These are phyloP conservation scores for Halenospora varia DNA, from an alignment of 495 filamentous ascomycete genomes.

Conservation along the genomic window DNA sequence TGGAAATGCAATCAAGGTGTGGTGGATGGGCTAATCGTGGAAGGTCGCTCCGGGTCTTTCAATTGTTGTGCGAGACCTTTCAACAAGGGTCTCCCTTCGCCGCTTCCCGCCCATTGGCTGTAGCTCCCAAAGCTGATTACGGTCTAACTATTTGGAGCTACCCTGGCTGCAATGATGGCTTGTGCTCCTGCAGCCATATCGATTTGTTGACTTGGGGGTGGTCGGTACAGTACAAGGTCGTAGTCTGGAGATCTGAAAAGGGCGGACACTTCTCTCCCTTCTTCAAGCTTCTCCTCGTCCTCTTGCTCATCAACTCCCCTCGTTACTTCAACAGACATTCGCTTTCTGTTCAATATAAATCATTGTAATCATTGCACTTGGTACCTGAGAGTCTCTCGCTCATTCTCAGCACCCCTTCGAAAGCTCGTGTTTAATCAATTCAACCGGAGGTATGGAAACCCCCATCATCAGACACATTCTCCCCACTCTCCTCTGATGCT, in stretches of 20 bases:
- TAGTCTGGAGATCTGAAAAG: not conserved
- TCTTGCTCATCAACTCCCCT: not conserved
- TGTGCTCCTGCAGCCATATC: not conserved
- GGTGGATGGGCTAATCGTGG: no score
- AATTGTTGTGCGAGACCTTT: no score
- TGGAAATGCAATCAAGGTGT: no score
- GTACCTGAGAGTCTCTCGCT: constrained; percentile 17
- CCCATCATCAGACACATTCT: not conserved
- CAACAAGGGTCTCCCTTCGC: no score
- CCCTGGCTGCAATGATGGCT: not conserved
- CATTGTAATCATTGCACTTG: not conserved
- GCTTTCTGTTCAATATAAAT: constrained; percentile 2
- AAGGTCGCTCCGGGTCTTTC: no score
- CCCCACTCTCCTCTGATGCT: not conserved
- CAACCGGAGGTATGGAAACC: not conserved
- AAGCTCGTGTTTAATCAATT: constrained; percentile 1
- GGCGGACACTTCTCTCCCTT: not conserved
- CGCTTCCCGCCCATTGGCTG: no score
- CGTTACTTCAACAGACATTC: constrained; percentile 7
- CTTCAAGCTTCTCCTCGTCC: not conserved
- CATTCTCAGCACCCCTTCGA: constrained; percentile 12
- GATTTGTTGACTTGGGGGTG: constrained; percentile 20
- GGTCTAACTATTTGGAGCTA: not conserved
- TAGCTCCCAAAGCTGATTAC: no score
- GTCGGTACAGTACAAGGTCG: not conserved